A percentile compares a stretch with the other conserved stretches of the same genome.
phyloP scores from a whole-genome alignment of 441 rosid species.

The Francoa sonchifolia region DNA sequence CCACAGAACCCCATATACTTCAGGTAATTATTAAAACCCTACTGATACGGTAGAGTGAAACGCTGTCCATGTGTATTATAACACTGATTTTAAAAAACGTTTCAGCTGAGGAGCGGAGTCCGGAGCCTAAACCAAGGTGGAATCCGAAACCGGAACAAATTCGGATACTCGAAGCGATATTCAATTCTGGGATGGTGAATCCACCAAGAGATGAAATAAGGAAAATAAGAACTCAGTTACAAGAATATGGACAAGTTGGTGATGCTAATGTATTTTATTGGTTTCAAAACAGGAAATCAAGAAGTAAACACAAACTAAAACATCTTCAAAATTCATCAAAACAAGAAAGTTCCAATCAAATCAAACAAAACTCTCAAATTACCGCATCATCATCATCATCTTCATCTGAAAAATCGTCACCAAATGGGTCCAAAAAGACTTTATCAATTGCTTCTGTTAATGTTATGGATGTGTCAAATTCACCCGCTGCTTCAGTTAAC shows the following conservation, averaged over 20 bases:
- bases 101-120: constrained; percentile 91
- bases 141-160: constrained; percentile 98
- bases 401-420: constrained; percentile 50
- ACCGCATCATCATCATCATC: constrained; percentile 41
- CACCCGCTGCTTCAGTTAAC: constrained; percentile 41
- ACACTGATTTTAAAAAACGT: background rate
- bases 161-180: constrained; percentile 86
- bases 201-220: constrained; percentile 96
- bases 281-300: constrained; percentile 95
- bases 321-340: constrained; percentile 55
- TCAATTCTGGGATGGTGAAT: constrained; percentile 96
- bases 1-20: constrained; percentile 41
- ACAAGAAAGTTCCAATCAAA: constrained; percentile 20
- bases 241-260: constrained; percentile 96
- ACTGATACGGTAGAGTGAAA: too few species aligned
- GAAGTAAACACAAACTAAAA: constrained; percentile 86
- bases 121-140: constrained; percentile 98
- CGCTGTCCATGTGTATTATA: too few species aligned
- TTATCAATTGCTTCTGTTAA: constrained; percentile 23
- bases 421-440: constrained; percentile 27
- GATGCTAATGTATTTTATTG: constrained; percentile 98
- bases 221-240: constrained; percentile 79
- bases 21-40: constrained; percentile 42
- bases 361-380: constrained; percentile 12
- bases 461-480: constrained; percentile 23